phyloP scores from a whole-genome alignment of 805 yeast genomes.

The Ogataea nitratoaversa region DNA sequence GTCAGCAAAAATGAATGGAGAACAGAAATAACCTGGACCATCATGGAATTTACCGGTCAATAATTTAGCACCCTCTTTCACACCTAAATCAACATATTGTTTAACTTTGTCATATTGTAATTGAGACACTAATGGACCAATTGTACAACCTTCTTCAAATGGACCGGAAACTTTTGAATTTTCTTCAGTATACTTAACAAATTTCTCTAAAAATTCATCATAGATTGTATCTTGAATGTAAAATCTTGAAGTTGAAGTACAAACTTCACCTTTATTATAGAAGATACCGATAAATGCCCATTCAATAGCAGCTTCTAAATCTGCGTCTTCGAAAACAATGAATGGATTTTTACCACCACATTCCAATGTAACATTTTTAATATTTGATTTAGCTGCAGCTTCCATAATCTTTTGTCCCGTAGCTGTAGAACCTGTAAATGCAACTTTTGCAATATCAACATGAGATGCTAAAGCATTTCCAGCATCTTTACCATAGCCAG shows the following conservation, averaged over 20 bases:
- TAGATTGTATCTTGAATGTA: constrained; percentile 40
- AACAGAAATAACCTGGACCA: constrained; percentile 60
- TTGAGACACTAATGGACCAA: constrained; percentile 73
- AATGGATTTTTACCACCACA: constrained; percentile 61
- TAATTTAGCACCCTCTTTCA: constrained; percentile 64
- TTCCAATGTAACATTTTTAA: constrained; percentile 56
- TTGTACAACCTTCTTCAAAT: constrained; percentile 58
- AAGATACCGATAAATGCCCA: constrained; percentile 47
- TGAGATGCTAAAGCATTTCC: constrained; percentile 67
- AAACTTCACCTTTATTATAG: constrained; percentile 46
- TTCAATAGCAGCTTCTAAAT: constrained; percentile 46
- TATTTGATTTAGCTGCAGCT: constrained; percentile 53
- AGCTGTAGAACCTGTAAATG: constrained; percentile 78
- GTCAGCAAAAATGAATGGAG: constrained; percentile 71
- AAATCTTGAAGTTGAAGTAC: constrained; percentile 44
- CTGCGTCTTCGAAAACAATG: constrained; percentile 49
- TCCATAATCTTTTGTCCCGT: constrained; percentile 69
- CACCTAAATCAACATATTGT: constrained; percentile 62
- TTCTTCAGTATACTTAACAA: constrained; percentile 33
- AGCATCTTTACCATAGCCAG: constrained; percentile 68
- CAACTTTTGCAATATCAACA: constrained; percentile 63
- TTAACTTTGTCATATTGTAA: constrained; percentile 64
- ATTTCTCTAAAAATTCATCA: constrained; percentile 37
- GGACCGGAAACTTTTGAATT: constrained; percentile 61
- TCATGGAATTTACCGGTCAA: constrained; percentile 59